Percentiles rank a stretch among this genome's conserved stretches.
Evolutionary conservation across 768 basidiomycete genomes (phyloP).

Genomic region (Suillus brevipes): DNA sequence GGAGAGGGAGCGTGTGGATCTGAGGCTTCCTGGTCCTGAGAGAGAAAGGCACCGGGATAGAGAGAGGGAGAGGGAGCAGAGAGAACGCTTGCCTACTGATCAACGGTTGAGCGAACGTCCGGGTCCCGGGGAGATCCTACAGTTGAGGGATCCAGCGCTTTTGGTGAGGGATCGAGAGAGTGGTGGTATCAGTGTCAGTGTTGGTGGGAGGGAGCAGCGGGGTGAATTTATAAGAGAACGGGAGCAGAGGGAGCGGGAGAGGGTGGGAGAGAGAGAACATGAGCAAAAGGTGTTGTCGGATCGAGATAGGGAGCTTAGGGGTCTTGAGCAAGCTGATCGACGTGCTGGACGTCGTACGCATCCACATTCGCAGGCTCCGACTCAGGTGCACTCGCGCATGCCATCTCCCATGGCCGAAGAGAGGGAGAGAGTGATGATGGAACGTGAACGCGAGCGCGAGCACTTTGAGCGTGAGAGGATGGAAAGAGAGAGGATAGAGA

Average conservation of each 20-base stretch:
- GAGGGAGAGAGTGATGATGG: slow-evolving; percentile 21
- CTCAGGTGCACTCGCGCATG: background rate
- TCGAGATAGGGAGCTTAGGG: slow-evolving; percentile 21
- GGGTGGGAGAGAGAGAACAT: slow-evolving; percentile 31
- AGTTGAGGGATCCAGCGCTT: slow-evolving; percentile 5
- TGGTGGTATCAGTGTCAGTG: background rate
- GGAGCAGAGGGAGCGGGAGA: slow-evolving; percentile 29
- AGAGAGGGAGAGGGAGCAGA: slow-evolving; percentile 13
- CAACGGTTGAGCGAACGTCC: slow-evolving; percentile 11
- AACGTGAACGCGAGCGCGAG: slow-evolving; percentile 28
- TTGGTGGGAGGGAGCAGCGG: slow-evolving; percentile 27
- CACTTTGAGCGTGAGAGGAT: slow-evolving; percentile 28
- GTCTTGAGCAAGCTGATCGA: slow-evolving; percentile 4
- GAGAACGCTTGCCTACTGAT: slow-evolving; percentile 27
- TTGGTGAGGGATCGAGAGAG: slow-evolving; percentile 2
- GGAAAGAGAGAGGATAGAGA: slow-evolving; percentile 33
- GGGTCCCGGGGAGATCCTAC: slow-evolving; percentile 7
- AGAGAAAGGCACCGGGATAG: slow-evolving; percentile 9
- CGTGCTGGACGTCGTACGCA: background rate
- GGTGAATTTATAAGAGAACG: slow-evolving; percentile 35
- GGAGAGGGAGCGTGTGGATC: slow-evolving; percentile 25
- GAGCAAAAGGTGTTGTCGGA: slow-evolving; percentile 27
- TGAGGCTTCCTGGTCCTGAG: slow-evolving; percentile 4
- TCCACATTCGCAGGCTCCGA: slow-evolving; percentile 2
- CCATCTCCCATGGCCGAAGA: slow-evolving; percentile 17